Evolutionary conservation across 768 basidiomycete species (phyloP).

Genomic region (Lentinula lateritia): DNA sequence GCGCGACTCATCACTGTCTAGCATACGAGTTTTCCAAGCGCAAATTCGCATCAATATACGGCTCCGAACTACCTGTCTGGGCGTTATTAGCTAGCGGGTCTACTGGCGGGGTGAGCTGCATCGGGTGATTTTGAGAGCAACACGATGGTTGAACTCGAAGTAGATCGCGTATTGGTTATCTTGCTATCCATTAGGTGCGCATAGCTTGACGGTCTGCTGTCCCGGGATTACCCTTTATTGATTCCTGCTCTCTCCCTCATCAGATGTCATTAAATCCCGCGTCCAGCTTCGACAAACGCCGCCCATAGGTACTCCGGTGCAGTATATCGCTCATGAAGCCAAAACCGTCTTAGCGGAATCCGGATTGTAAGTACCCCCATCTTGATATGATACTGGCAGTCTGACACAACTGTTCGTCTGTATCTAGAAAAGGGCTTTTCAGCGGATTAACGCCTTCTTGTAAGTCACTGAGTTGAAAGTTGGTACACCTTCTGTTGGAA

Average conservation of each 20-base stretch:
- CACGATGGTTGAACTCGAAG: not conserved
- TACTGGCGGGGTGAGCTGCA: constrained; percentile 64
- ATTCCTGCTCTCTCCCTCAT: not conserved
- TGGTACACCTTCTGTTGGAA: not conserved
- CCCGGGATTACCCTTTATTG: not conserved
- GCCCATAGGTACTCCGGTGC: constrained; percentile 65
- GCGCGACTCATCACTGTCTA: constrained; percentile 14
- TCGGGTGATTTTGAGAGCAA: not conserved
- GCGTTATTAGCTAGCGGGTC: constrained; percentile 79
- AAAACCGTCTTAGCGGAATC: constrained; percentile 60
- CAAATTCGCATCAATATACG: constrained; percentile 58
- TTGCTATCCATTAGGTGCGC: constrained; percentile 78
- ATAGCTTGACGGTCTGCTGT: not conserved
- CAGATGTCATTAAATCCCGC: constrained; percentile 89
- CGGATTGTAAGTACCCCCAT: constrained; percentile 49
- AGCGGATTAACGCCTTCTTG: constrained; percentile 73
- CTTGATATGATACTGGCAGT: not conserved
- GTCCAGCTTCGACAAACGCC: constrained; percentile 76
- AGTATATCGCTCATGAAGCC: constrained; percentile 75
- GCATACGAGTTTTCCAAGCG: constrained; percentile 92
- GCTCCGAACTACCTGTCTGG: constrained; percentile 74
- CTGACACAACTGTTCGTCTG: not conserved
- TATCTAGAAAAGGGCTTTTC: constrained; percentile 56
- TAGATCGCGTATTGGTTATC: constrained; percentile 91
- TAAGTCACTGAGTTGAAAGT: constrained; percentile 29